Base-by-base conservation (phyloP, 768 basidiomycete genomes). In the Scleroderma citrinum region DNA sequence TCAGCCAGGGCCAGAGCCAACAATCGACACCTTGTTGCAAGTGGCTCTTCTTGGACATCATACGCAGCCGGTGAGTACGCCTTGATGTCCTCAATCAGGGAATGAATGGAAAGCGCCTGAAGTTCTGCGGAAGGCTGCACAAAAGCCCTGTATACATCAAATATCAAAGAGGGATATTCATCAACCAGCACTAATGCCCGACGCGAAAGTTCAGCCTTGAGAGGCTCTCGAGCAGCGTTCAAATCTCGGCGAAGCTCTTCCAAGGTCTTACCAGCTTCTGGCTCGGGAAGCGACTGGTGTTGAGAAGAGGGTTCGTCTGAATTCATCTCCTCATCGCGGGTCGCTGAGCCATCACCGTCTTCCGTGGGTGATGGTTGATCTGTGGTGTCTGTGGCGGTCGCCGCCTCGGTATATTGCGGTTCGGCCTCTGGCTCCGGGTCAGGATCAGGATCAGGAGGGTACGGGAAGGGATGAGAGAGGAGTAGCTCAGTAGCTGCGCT, bases 401-500 rank as follows among this genome's bases (percentile, higher is more conserved):
- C 48, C 8, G 26, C 42, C 50, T 57, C 54, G 29, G 53, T 38
- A 12, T 56, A 55, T 26, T 42, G 59, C 23, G 49, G 54, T 11
- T 60, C 26, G 26, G 26, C 5, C 26, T 29, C 26, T 29, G 26
- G 26, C 26, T 29, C 59, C 21, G 63, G 60, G 10, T 58, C 55
- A 13, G 66, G 57, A 13, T 71, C 72, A 0, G 81, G 81, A 57
- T 90, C 89, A 3, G 82, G 80, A 26, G 81, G 80, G 36, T 89
- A 74, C 3, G 85, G 81, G 59, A 85, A 87, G 2, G 92, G 91
- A 56, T 93, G 86, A 0, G 80, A 76, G 13, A 99, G 72, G 1
- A 99, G 76, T 3, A 88, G 71, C 56, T 98, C 94, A 0, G 95
- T 86, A 4, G 96, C 96, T 5, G 87, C 82, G 38, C 76, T 83